phyloP scores from a whole-genome alignment of 306 rosid genomes.

The Abrus pulchellus region DNA sequence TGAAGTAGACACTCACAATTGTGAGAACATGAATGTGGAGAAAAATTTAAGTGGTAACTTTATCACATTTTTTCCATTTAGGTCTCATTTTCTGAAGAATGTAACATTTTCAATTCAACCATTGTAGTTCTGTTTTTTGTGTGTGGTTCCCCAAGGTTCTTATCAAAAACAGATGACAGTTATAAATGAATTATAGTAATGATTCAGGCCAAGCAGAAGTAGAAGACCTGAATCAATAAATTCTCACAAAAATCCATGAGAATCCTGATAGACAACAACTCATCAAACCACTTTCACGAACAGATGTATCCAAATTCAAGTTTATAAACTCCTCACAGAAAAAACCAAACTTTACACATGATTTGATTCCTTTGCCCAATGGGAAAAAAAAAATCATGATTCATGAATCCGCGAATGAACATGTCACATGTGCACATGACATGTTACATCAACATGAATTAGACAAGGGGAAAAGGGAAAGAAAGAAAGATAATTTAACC shows the following conservation, averaged over 20 bases:
- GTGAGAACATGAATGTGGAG: slow-evolving; percentile 27
- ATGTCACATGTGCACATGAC: neutral
- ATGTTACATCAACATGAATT: slow-evolving; percentile 31
- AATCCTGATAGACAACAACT: slow-evolving; percentile 33
- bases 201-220: slow-evolving; percentile 38
- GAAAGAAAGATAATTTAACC: neutral
- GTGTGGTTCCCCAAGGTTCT: too few species aligned
- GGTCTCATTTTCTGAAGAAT: slow-evolving; percentile 31
- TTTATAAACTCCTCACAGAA: neutral
- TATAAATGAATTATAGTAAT: neutral
- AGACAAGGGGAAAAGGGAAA: neutral
- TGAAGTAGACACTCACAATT: neutral
- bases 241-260: slow-evolving; percentile 3
- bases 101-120: slow-evolving; percentile 14
- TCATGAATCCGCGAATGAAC: neutral
- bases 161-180: slow-evolving; percentile 7
- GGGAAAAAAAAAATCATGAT: slow-evolving; percentile 9
- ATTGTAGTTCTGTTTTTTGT: neutral
- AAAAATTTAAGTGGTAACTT: slow-evolving; percentile 6
- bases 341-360: neutral
- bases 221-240: slow-evolving; percentile 4
- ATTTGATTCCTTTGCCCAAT: slow-evolving; percentile 26
- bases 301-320: slow-evolving; percentile 28
- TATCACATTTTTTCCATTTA: slow-evolving; percentile 20
- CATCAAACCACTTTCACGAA: slow-evolving; percentile 19